These are phyloP conservation scores for Claviceps sorghi DNA, from an alignment of 2,329 filamentous ascomycete species.

Conservation along the genomic window DNA sequence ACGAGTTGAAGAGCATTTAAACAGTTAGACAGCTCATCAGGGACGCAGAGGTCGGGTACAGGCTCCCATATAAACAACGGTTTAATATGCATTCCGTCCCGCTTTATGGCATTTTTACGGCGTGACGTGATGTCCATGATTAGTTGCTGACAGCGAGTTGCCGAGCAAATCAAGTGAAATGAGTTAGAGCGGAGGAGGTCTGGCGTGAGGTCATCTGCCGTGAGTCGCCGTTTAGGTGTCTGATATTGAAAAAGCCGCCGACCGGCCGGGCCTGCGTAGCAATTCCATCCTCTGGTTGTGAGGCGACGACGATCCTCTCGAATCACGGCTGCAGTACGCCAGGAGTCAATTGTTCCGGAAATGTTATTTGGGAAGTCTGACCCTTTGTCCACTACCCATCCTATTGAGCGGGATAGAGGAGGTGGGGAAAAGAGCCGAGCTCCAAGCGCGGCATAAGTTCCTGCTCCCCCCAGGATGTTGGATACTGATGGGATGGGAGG, in stretches of 20 bases:
- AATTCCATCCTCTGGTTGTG: conserved; percentile 88
- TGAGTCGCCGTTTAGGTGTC: conserved; percentile 72
- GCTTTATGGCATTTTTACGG: conserved; percentile 26
- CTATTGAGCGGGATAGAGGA: conserved; percentile 50
- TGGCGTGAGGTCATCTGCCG: conserved; percentile 53
- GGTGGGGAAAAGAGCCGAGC: conserved; percentile 73
- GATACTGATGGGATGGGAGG: conserved; percentile 53
- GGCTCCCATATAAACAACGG: conserved; percentile 91
- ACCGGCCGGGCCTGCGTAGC: conserved; percentile 58
- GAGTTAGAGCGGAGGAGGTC: conserved; percentile 55
- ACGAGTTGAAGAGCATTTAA: conserved; percentile 48
- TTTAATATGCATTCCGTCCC: conserved; percentile 25
- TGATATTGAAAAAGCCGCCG: conserved; percentile 70
- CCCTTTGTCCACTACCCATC: conserved; percentile 85
- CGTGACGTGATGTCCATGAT: conserved; percentile 54
- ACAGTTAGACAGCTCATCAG: conserved; percentile 50
- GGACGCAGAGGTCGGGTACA: conserved; percentile 73
- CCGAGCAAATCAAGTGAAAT: conserved; percentile 80
- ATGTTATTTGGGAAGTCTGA: conserved; percentile 67
- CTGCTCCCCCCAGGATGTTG: conserved; percentile 77
- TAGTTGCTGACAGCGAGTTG: conserved; percentile 60
- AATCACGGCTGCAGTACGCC: conserved; percentile 61
- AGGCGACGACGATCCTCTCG: conserved; percentile 50
- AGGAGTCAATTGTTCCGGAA: conserved; percentile 48
- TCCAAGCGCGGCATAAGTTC: conserved; percentile 73